A percentile compares a stretch with the other conserved stretches of the same genome.
Evolutionary conservation across 192 early-diverging fungal species (phyloP).

Genomic region (Ambispora gerdemannii): DNA sequence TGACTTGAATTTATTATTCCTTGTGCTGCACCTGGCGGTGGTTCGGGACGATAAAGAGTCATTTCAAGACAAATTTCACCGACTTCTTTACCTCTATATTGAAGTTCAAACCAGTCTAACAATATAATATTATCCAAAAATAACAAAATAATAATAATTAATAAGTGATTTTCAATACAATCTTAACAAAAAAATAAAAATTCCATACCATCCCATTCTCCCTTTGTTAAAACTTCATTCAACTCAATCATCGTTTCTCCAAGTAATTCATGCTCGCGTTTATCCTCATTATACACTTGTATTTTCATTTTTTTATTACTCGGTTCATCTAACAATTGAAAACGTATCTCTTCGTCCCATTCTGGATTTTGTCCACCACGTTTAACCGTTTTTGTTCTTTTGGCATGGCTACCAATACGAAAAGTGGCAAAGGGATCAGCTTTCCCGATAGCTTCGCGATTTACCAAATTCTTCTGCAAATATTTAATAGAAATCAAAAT

Average conservation of each 20-base stretch:
- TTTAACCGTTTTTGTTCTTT: conserved; percentile 45
- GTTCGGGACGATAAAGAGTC: conserved; percentile 31
- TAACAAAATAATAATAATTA: neutral
- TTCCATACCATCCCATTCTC: conserved; percentile 52
- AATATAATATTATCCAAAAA: neutral
- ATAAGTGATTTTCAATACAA: neutral
- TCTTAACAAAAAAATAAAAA: neutral
- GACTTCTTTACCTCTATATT: conserved; percentile 3
- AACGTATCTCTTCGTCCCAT: conserved; percentile 57
- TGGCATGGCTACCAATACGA: conserved; percentile 44
- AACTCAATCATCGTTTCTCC: conserved; percentile 51
- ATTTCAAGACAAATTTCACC: conserved; percentile 26
- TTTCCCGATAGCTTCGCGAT: conserved; percentile 44
- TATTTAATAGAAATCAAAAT: neutral
- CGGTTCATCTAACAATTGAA: neutral
- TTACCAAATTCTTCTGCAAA: conserved; percentile 37
- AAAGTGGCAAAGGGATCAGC: conserved; percentile 54
- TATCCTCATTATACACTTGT: conserved; percentile 45
- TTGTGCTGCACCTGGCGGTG: too few species aligned
- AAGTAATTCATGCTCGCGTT: conserved; percentile 51
- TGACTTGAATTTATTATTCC: neutral
- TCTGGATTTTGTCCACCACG: conserved; percentile 54
- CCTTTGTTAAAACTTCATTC: conserved; percentile 44
- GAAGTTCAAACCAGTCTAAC: conserved; percentile 12
- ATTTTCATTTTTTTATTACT: conserved; percentile 8